Base-by-base conservation (phyloP, 139 green algal genomes). In the Marvania coccoides region DNA sequence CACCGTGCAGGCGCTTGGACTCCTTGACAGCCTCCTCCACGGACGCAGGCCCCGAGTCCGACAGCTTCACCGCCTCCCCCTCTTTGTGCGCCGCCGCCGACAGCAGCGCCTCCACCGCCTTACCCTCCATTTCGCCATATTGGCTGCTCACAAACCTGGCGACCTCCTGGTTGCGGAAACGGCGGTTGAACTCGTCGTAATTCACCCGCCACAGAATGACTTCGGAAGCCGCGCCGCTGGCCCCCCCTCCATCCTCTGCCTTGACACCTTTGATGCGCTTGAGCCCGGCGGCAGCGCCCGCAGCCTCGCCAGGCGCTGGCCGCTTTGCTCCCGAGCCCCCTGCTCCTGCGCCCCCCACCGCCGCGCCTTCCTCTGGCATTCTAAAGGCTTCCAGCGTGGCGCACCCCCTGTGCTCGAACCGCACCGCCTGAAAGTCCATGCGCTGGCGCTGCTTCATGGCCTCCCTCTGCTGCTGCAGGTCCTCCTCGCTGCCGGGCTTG, bases 111-210 rank as follows among this genome's bases (percentile, higher is more conserved):
- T 67, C 63, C 66, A 90, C 56, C 47, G 85, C 78, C 1, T 55
- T 48, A 0, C 51, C 76, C 10, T 65, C 61, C 30, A 78, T 67
- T 5, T 19, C 34, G 37, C 77, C 74, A 19, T 81, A 61, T 65
- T 80, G 79, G 23, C 74, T 60, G 2, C 58, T 35, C 8, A 87
- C 67, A 3, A 81, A 55, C 8, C 69, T 42, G 40, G 80, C 75
- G 15, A 78, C 72, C 19, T 53, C 26, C 15, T 65, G 42, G 35
- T 89, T 78, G 35, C 65, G 59, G 29, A 78, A 65, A 39, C 81
- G 72, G 12, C 81, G 54, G 72, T 91, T 91, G 72, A 89, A 87
- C 73, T 66, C 65, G 40, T 67, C 29, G 12, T 45, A 64, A 69
- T 48, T 45, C 9, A 24, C 66, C 3, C 35, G 3, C 5, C 53